Conservation (phyloP, 192 early-diverging fungal species). For the Paraglomus brasilianum region DNA sequence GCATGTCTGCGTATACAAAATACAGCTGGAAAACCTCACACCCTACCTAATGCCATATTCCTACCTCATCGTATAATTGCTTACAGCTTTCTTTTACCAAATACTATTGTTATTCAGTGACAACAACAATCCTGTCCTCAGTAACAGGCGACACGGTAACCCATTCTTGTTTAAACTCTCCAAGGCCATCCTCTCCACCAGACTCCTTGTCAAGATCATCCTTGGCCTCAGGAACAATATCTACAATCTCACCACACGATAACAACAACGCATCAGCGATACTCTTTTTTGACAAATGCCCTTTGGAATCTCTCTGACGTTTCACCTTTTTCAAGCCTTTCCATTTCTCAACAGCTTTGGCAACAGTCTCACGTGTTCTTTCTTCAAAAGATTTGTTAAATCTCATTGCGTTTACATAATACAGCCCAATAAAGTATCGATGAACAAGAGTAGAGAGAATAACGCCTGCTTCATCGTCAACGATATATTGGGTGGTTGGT, state of each 20-base stretch:
- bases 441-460: slow-evolving; percentile 53
- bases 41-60: slow-evolving; percentile 32
- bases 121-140: slow-evolving; percentile 51
- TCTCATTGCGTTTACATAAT: slow-evolving; percentile 55
- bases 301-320: slow-evolving; percentile 22
- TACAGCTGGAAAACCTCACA: too few species aligned
- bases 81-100: too few species aligned
- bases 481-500: slow-evolving; percentile 43
- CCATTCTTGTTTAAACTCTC: slow-evolving; percentile 51
- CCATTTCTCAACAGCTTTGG: slow-evolving; percentile 13
- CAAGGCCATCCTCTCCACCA: slow-evolving; percentile 32
- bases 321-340: slow-evolving; percentile 13
- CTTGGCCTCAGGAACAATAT: slow-evolving; percentile 42
- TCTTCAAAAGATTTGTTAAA: slow-evolving; percentile 34
- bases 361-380: slow-evolving; percentile 22
- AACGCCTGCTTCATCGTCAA: slow-evolving; percentile 66
- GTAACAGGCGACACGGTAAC: slow-evolving; percentile 53
- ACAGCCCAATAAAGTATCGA: slow-evolving; percentile 59
- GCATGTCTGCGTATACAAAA: too few species aligned
- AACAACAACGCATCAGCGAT: slow-evolving; percentile 32
- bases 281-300: slow-evolving; percentile 7
- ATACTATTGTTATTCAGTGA: neutral
- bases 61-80: neutral
- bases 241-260: slow-evolving; percentile 31
- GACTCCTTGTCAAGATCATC: slow-evolving; percentile 42